These are phyloP conservation scores for Pichia sp. DNA, from an alignment of 1,139 yeast species.

Conservation along the genomic window DNA sequence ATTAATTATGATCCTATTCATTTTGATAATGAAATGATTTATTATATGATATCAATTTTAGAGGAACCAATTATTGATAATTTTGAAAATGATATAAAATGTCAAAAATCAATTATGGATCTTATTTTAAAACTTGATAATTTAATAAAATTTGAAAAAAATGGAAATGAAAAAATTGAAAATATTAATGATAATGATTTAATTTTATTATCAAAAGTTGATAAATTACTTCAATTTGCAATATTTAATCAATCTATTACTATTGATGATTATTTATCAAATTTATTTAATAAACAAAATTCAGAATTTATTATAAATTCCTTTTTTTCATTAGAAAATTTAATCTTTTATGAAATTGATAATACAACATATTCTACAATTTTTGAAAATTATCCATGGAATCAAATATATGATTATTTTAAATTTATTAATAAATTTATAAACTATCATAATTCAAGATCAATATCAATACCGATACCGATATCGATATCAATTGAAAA, in stretches of 20 bases:
- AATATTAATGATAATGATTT: background rate
- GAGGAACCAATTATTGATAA: background rate
- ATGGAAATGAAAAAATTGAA: too few relatives aligned
- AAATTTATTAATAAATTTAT: background rate
- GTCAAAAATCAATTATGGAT: background rate
- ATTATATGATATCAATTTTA: background rate
- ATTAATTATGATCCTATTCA: background rate
- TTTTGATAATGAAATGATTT: background rate
- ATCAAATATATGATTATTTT: background rate
- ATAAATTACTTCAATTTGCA: conserved; percentile 3
- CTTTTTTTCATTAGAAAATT: conserved; percentile 3
- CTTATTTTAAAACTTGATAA: background rate
- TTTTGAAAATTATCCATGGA: background rate
- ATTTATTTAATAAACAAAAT: background rate
- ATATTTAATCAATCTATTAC: background rate
- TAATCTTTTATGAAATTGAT: background rate
- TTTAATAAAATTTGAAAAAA: background rate
- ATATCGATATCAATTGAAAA: too few relatives aligned
- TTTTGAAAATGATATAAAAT: background rate
- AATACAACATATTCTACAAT: background rate
- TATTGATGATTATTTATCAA: background rate
- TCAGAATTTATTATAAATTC: conserved; percentile 5
- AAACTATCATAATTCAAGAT: background rate
- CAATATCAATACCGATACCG: too few relatives aligned
- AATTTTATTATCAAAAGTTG: conserved; percentile 4